Evolutionary conservation across 2,329 filamentous ascomycete genomes (phyloP).

Genomic region (Nothopassalora personata): DNA sequence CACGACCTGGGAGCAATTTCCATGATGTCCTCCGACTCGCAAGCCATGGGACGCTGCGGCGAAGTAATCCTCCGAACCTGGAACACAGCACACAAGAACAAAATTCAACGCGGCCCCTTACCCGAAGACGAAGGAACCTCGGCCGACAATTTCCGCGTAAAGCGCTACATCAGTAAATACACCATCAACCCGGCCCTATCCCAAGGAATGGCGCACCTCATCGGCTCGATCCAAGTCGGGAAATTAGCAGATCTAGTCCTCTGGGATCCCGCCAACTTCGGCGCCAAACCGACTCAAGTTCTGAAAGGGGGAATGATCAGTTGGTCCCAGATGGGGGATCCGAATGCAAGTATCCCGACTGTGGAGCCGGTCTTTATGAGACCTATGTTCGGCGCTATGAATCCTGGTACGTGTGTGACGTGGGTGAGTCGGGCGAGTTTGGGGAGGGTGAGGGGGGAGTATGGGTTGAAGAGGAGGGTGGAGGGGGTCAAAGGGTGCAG

Average conservation of each 20-base stretch:
- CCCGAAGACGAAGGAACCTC: constrained; percentile 71
- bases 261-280: constrained; percentile 82
- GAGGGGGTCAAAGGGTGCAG: constrained; percentile 75
- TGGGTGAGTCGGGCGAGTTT: constrained; percentile 77
- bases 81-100: constrained; percentile 98
- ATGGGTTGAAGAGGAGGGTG: constrained; percentile 71
- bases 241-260: constrained; percentile 86
- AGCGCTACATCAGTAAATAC: constrained; percentile 91
- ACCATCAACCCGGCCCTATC: constrained; percentile 90
- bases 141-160: constrained; percentile 87
- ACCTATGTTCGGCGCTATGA: constrained; percentile 75
- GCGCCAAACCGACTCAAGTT: constrained; percentile 74
- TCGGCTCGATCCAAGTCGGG: constrained; percentile 82
- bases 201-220: constrained; percentile 81
- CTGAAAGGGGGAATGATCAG: constrained; percentile 85
- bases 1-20: constrained; percentile 92
- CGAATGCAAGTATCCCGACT: constrained; percentile 66
- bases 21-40: constrained; percentile 95
- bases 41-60: constrained; percentile 94
- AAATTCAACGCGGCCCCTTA: constrained; percentile 70
- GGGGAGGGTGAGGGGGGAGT: constrained; percentile 57
- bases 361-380: constrained; percentile 78
- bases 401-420: constrained; percentile 59
- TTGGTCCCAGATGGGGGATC: constrained; percentile 68
- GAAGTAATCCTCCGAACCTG: constrained; percentile 90